These are phyloP conservation scores for Cymbidium sinense DNA, from an alignment of 106 monocot species.

Conservation along the genomic window DNA sequence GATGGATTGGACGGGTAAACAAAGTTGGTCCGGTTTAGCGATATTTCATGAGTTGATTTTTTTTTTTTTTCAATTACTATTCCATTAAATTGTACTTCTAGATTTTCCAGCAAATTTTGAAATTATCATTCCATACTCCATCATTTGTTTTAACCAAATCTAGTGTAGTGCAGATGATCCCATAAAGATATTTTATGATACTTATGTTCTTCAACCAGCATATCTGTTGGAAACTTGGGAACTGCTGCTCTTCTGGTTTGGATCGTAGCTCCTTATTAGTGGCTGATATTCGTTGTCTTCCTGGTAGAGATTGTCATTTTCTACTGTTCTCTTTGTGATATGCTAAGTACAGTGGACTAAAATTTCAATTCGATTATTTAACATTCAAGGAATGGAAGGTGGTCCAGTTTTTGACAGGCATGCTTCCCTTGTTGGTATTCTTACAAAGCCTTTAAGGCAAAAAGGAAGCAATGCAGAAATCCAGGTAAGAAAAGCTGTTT, in stretches of 20 bases:
- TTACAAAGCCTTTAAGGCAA: slow-evolving; percentile 62
- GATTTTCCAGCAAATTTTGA: background rate
- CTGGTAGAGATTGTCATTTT: slow-evolving; percentile 44
- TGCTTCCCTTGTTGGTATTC: slow-evolving; percentile 57
- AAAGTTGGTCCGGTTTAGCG: background rate
- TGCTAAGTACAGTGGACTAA: background rate
- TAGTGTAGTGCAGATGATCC: slow-evolving; percentile 9
- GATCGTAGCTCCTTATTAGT: slow-evolving; percentile 46
- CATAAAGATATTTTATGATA: slow-evolving; percentile 3
- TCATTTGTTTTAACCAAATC: background rate
- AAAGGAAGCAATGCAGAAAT: slow-evolving; percentile 61
- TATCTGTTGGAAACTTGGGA: slow-evolving; percentile 72
- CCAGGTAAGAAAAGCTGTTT: slow-evolving; percentile 37
- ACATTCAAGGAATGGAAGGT: slow-evolving; percentile 84
- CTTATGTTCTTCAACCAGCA: slow-evolving; percentile 35
- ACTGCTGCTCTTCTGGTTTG: slow-evolving; percentile 43
- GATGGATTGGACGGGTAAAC: background rate
- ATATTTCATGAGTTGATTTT: background rate
- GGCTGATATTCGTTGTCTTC: slow-evolving; percentile 81
- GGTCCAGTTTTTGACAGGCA: slow-evolving; percentile 69
- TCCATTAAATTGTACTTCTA: background rate
- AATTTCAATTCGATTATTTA: slow-evolving; percentile 2
- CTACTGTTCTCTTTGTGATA: background rate
- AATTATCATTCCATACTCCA: background rate
- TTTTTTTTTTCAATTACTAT: background rate